Evolutionary conservation across 1,284 basidiomycete species (phyloP).

Genomic region (Fistulinella staudtii): DNA sequence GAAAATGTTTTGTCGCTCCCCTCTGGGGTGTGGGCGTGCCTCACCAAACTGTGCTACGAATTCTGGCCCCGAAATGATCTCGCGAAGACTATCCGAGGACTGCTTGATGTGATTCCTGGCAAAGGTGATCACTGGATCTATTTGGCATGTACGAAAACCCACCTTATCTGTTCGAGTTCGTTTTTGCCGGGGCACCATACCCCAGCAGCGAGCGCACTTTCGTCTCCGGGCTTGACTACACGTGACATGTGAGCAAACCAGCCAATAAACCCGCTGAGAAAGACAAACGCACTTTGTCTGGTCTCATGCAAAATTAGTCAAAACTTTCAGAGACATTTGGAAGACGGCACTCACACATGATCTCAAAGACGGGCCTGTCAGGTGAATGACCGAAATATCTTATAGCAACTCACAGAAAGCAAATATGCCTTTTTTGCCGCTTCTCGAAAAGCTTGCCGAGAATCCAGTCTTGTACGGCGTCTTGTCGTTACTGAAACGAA

Average conservation of each 20-base stretch:
- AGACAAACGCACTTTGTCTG: constrained; percentile 23
- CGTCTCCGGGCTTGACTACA: constrained; percentile 65
- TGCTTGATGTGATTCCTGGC: constrained; percentile 61
- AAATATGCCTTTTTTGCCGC: constrained; percentile 76
- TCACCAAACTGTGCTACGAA: constrained; percentile 76
- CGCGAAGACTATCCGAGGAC: constrained; percentile 61
- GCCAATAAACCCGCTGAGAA: background rate
- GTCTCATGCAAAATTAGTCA: background rate
- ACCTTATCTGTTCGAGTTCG: constrained; percentile 74
- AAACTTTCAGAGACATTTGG: background rate
- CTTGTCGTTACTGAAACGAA: constrained; percentile 91
- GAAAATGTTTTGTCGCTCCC: constrained; percentile 69
- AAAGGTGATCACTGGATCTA: background rate
- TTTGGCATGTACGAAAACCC: background rate
- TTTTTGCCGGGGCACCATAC: constrained; percentile 81
- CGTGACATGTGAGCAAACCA: constrained; percentile 5
- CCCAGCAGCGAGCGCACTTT: constrained; percentile 75
- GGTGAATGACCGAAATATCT: background rate
- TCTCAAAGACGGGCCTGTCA: constrained; percentile 32
- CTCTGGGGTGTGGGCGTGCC: constrained; percentile 57
- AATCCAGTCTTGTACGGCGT: constrained; percentile 88
- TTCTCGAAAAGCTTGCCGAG: constrained; percentile 74
- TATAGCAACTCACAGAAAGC: constrained; percentile 57
- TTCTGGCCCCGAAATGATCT: constrained; percentile 55
- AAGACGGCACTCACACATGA: constrained; percentile 33